Evolutionary conservation across 108 stramenopile species (phyloP), one percentile per base, ranked within the genome.

Genomic region (Pseudonitzschia pungens): DNA sequence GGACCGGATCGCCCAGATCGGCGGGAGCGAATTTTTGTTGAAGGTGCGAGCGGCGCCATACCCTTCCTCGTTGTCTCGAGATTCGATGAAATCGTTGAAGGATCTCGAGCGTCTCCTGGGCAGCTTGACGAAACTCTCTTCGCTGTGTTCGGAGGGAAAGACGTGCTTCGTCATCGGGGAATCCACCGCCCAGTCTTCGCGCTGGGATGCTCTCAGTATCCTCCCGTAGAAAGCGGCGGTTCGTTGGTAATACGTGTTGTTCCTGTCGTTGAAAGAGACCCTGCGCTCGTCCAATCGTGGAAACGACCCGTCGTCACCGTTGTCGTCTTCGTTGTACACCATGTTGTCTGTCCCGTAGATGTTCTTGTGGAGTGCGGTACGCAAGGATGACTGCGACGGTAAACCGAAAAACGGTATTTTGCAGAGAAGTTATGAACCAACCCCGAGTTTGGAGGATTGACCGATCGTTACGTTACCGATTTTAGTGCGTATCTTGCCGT

Each of bases 81-180:
- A 48, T 5, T 78, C 77, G 24, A 78, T 60, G 45, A 63, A 68
- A 72, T 78, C 77, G 68, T 66, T 69, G 32, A 78, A 78, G 2
- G 69, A 70, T 63, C 71, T 52, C 12, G 77, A 73, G 51, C 77
- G 70, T 50, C 26, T 70, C 40, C 56, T 58, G 16, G 40, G 29
- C 56, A 50, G n/a, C 32, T 58, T 56, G 24, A n/a, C n/a, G n/a
- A 41, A 28, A 10, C 10, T 55, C 54, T 24, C 24, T 20, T 21
- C 54, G 16, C 43, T 67, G 42, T 45, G 29, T 70, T 62, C 48
- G 40, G 53, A 31, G 15, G 55, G 51, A 62, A 77, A 62, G 36
- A 77, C 64, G 51, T 70, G 76, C 20, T 56, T 68, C 42, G 76
- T 77, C 76, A 77, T 77, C 11, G 76, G 76, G 4, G 76, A 77